Evolutionary conservation across 192 early-diverging fungal genomes (phyloP).

Genomic region (Dissophora globulifera): DNA sequence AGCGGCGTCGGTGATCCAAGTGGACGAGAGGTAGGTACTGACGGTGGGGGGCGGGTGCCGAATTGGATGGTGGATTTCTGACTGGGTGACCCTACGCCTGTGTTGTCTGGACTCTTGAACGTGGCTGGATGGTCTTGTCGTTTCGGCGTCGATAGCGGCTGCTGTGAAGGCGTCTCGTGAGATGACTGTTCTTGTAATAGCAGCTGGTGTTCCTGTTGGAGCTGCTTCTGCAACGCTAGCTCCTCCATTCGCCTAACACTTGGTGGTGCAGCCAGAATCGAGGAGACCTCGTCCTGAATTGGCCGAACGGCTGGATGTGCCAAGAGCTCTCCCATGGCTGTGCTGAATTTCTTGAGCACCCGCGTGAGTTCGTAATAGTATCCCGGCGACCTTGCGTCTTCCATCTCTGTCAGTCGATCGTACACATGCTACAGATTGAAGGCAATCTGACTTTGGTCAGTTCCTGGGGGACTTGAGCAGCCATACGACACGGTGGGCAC

Average conservation of each 20-base stretch:
- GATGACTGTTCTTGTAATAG: constrained; percentile 1
- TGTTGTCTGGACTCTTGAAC: constrained; percentile 10
- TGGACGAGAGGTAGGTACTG: not conserved
- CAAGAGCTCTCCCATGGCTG: constrained; percentile 44
- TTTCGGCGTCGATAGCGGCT: not conserved
- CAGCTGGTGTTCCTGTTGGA: constrained; percentile 19
- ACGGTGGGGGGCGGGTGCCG: too few species aligned
- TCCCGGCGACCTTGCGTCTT: constrained; percentile 19
- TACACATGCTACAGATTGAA: constrained; percentile 46
- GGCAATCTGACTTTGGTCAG: too few species aligned
- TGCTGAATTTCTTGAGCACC: constrained; percentile 19
- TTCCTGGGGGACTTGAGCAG: too few species aligned
- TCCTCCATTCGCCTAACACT: constrained; percentile 7
- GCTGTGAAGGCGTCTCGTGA: constrained; percentile 1
- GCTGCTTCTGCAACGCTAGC: not conserved
- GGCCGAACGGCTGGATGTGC: constrained; percentile 21
- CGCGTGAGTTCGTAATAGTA: constrained; percentile 48
- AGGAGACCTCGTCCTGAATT: constrained; percentile 8
- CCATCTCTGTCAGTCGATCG: constrained; percentile 51
- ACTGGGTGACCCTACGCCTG: not conserved
- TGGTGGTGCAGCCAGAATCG: constrained; percentile 17
- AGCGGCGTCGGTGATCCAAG: not conserved
- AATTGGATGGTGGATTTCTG: not conserved
- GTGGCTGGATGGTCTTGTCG: not conserved
- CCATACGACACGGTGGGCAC: too few species aligned